These are phyloP conservation scores for Phytopythium vexans DNA, from an alignment of 352 stramenopile genomes.

Conservation along the genomic window DNA sequence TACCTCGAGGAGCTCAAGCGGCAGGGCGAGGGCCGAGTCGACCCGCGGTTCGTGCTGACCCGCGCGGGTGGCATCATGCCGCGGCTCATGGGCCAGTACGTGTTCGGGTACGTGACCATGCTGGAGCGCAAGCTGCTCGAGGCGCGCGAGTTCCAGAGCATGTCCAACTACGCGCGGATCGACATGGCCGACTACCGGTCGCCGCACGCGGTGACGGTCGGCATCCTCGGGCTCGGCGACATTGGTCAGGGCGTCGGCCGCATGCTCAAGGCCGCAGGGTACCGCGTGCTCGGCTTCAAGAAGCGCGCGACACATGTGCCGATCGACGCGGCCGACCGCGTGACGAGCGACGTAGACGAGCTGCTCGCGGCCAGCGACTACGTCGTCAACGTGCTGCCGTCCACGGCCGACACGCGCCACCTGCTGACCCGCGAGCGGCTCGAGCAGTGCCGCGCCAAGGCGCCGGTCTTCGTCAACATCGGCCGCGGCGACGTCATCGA, in stretches of 20 bases:
- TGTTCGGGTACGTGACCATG: slow-evolving; percentile 35
- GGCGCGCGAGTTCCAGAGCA: slow-evolving; percentile 24
- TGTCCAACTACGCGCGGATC: slow-evolving; percentile 19
- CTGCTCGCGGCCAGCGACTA: slow-evolving; percentile 65
- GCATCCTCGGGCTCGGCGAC: slow-evolving; percentile 45
- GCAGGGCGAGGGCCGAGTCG: neutral
- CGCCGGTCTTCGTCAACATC: slow-evolving; percentile 86
- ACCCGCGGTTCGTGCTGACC: slow-evolving; percentile 29
- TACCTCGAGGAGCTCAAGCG: slow-evolving; percentile 16
- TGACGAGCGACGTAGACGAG: slow-evolving; percentile 44
- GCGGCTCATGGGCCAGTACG: slow-evolving; percentile 38
- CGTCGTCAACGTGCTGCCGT: slow-evolving; percentile 80
- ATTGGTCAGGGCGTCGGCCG: slow-evolving; percentile 48
- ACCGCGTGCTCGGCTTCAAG: slow-evolving; percentile 58
- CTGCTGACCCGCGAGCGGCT: slow-evolving; percentile 56
- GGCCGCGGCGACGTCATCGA: slow-evolving; percentile 80
- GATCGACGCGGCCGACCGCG: slow-evolving; percentile 20
- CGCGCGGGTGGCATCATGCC: slow-evolving; percentile 39
- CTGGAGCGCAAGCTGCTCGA: slow-evolving; percentile 34
- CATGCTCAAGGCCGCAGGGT: slow-evolving; percentile 37
- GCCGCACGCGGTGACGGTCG: slow-evolving; percentile 34
- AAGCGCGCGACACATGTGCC: slow-evolving; percentile 20
- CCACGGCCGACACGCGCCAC: slow-evolving; percentile 60
- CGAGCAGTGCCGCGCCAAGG: slow-evolving; percentile 28
- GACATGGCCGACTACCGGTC: slow-evolving; percentile 22